Base-by-base conservation (phyloP, 192 early-diverging fungal genomes). In the Lobulomyces angularis region DNA sequence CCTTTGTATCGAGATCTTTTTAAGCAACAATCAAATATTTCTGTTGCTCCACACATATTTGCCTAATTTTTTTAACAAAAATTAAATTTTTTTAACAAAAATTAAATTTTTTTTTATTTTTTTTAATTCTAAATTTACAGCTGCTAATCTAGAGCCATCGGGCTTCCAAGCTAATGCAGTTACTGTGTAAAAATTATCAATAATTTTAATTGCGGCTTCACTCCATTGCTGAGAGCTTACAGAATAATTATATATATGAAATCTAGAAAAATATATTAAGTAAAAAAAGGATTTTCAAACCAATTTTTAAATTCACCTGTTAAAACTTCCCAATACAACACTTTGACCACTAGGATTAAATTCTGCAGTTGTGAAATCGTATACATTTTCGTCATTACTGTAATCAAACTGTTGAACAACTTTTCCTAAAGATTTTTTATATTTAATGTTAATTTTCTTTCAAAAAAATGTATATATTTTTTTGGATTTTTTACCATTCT, bases 21-120 rank as follows among this genome's bases (percentile, higher is more conserved):
- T 19, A 79, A 62, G 37, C 75, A 79, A 54, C 75, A 79, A 45
- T 79, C 75, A 53, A 71, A 79, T 36, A 79, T 61, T 48, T 79
- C 75, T 8, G 74, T 59, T 0, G 73, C 63, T 24, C 70, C 66
- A 38, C 47, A 59, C 57, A 72, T 67, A 38, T 74, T 76, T 14
- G 58, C 67, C 54, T 69, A n/a, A 17, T 24, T 46, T 16, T 18
- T 5, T 25, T 14, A 7, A 5, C 12, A 8, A 12, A 8, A 24
- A 12, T 32, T 32, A 32, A 12, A n/a, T n/a, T n/a, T n/a, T n/a
- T n/a, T n/a, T n/a, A n/a, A n/a, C n/a, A n/a, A n/a, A n/a, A n/a
- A n/a, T 11, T n/a, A 32, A 32, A 12, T 11, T 32, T 32, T 32
- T 32, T 11, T 32, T 32, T 11, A 32, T n/a, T 12, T 32, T 32